phyloP scores from a whole-genome alignment of 78 protist species.

The Dictyostelium capitatum region DNA sequence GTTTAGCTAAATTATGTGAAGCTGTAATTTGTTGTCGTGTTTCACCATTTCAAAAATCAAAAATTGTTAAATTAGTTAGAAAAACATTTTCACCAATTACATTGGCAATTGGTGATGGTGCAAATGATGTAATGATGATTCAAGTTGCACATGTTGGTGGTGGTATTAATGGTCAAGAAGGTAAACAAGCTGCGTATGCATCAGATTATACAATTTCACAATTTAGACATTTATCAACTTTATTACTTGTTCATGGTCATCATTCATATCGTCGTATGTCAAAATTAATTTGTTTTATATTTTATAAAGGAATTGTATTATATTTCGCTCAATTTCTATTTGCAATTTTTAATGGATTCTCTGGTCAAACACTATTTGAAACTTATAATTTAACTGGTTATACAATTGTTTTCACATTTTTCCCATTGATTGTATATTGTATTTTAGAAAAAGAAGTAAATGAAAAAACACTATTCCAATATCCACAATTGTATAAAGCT shows the following conservation, averaged over 20 bases:
- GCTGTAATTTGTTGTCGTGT: slow-evolving; percentile 94
- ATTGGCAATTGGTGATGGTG: slow-evolving; percentile 87
- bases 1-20: slow-evolving; percentile 44
- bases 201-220: slow-evolving; percentile 80
- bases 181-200: slow-evolving; percentile 81
- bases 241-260: slow-evolving; percentile 92
- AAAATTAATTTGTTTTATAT: slow-evolving; percentile 83
- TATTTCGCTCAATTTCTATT: slow-evolving; percentile 82
- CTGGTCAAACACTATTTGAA: slow-evolving; percentile 90
- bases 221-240: slow-evolving; percentile 53
- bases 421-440: slow-evolving; percentile 86
- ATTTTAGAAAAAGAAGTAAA: slow-evolving; percentile 73
- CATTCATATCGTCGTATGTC: slow-evolving; percentile 92
- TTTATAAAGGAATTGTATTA: slow-evolving; percentile 84
- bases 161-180: slow-evolving; percentile 96
- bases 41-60: slow-evolving; percentile 91
- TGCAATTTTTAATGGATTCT: slow-evolving; percentile 55
- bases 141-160: slow-evolving; percentile 93
- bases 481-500: slow-evolving; percentile 34
- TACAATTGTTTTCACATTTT: slow-evolving; percentile 90
- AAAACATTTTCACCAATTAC: slow-evolving; percentile 70
- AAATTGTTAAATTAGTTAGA: slow-evolving; percentile 58
- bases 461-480: not conserved
- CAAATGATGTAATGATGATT: slow-evolving; percentile 91
- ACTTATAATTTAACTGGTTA: slow-evolving; percentile 50